Base-by-base conservation (phyloP, 2,329 filamentous ascomycete species). In the Penicillium janthinellum region DNA sequence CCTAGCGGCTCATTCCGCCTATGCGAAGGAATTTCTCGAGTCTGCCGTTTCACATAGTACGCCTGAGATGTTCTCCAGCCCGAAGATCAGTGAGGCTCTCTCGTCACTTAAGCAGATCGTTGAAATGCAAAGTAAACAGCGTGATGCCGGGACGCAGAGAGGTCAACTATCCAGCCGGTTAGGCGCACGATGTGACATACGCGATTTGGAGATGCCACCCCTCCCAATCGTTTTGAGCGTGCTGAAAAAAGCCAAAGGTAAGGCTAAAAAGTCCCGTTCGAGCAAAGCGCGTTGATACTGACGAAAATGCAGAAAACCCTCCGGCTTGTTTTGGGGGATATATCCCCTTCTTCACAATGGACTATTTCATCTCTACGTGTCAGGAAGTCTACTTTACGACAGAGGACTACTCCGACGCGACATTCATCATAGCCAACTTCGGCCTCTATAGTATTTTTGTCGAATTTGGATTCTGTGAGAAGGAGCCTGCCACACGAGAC, bases 1-100 rank as follows among this genome's bases (percentile, higher is more conserved):
- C 2, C 74, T 83, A 20, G 75, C 74, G 35, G 75, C 78, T 7
- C 81, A 84, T 60, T 83, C 81, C 0, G 77, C 76, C 3, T 79
- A 81, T 67, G 81, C 77, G 5, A 81, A 69, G 64, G 73, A 66
- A 64, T 79, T 74, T 60, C 78, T 73, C 59, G 82, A 69, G 71
- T 79, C 66, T 56, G 77, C 70, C 53, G 77, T 71, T 66, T 73
- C 75, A 42, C 67, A 70, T 35, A 73, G 71, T 39, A 72, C 73
- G 4, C 67, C 72, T 12, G 71, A 74, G 51, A 66, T 69, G 15
- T 28, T 72, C 39, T 73, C 73, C 12, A 76, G 70, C 10, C 75
- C 75, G 4, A 76, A 76, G 44, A 77, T 78, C 57, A 70, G 65
- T 15, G 73, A 73, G 15, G 77, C 77, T 14, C 67, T 78, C 5